Conservation (phyloP, 495 filamentous ascomycete species). For the Aspergillus cavernicola region DNA sequence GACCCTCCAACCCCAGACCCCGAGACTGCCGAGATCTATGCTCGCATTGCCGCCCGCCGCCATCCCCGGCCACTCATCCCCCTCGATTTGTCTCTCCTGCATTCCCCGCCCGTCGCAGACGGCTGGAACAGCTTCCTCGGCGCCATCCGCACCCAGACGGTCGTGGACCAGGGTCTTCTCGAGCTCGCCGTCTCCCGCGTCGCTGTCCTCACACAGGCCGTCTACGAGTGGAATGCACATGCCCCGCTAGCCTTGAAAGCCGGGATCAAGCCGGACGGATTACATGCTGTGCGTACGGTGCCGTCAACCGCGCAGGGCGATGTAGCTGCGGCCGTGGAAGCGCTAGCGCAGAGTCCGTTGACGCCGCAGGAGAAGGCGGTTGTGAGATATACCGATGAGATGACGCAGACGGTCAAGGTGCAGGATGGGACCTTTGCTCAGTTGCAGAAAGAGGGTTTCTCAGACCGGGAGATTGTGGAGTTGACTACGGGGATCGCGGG, state of each 20-base stretch:
- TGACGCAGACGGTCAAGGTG: slow-evolving; percentile 59
- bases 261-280: slow-evolving; percentile 36
- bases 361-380: slow-evolving; percentile 58
- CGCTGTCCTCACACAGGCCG: slow-evolving; percentile 66
- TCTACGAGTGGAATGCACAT: slow-evolving; percentile 79
- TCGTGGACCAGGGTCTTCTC: slow-evolving; percentile 56
- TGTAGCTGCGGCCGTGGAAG: slow-evolving; percentile 16
- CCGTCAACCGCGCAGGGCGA: slow-evolving; percentile 31
- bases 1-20: slow-evolving; percentile 34
- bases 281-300: slow-evolving; percentile 44
- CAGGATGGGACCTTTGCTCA: slow-evolving; percentile 52
- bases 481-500: slow-evolving; percentile 73
- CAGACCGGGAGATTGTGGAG: slow-evolving; percentile 61
- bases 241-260: slow-evolving; percentile 56
- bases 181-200: slow-evolving; percentile 51
- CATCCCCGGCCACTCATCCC: slow-evolving; percentile 59
- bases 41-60: slow-evolving; percentile 58
- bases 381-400: slow-evolving; percentile 62
- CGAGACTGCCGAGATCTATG: slow-evolving; percentile 48
- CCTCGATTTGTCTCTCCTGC: slow-evolving; percentile 67
- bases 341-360: slow-evolving; percentile 39
- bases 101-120: slow-evolving; percentile 64
- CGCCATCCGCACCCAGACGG: slow-evolving; percentile 60
- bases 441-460: slow-evolving; percentile 52
- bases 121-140: slow-evolving; percentile 76